These are phyloP conservation scores for Calvatia gigantea DNA, from an alignment of 768 basidiomycete genomes.

Conservation along the genomic window DNA sequence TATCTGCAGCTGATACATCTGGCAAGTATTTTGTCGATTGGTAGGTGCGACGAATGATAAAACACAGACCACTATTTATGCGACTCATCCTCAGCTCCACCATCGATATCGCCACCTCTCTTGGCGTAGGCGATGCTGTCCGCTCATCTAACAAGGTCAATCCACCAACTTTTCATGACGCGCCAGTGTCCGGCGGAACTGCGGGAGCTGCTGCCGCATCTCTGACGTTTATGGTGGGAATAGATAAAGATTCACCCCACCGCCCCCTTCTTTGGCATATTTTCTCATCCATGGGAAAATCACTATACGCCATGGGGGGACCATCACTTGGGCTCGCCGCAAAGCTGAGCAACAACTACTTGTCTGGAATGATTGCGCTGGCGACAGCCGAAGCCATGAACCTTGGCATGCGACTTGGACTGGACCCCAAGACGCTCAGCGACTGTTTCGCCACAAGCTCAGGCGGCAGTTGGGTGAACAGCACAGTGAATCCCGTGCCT, in stretches of 20 bases:
- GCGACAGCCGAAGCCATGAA: slow-evolving; percentile 44
- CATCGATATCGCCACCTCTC: slow-evolving; percentile 35
- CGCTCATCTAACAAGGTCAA: slow-evolving; percentile 15
- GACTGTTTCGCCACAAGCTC: slow-evolving; percentile 36
- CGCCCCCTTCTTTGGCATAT: slow-evolving; percentile 30
- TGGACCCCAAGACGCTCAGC: slow-evolving; percentile 36
- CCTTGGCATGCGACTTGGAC: slow-evolving; percentile 39
- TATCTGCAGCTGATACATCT: slow-evolving; percentile 30
- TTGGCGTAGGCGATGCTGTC: slow-evolving; percentile 28
- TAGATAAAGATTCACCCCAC: slow-evolving; percentile 25
- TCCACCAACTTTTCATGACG: slow-evolving; percentile 32
- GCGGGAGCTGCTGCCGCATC: slow-evolving; percentile 33
- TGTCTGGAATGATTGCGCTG: slow-evolving; percentile 37
- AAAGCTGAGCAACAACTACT: slow-evolving; percentile 43
- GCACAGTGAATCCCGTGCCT: slow-evolving; percentile 40
- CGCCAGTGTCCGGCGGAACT: slow-evolving; percentile 41
- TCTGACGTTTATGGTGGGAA: slow-evolving; percentile 39
- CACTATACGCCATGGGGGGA: slow-evolving; percentile 35
- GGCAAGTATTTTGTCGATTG: slow-evolving; percentile 41
- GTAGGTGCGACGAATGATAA: slow-evolving; percentile 17
- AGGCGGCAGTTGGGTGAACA: slow-evolving; percentile 39
- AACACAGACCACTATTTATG: background rate
- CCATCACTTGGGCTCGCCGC: slow-evolving; percentile 38
- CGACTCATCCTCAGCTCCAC: slow-evolving; percentile 30
- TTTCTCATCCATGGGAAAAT: slow-evolving; percentile 32